Base-by-base conservation (phyloP, 1,139 yeast species). In the Geotrichum cucujoidarum region DNA sequence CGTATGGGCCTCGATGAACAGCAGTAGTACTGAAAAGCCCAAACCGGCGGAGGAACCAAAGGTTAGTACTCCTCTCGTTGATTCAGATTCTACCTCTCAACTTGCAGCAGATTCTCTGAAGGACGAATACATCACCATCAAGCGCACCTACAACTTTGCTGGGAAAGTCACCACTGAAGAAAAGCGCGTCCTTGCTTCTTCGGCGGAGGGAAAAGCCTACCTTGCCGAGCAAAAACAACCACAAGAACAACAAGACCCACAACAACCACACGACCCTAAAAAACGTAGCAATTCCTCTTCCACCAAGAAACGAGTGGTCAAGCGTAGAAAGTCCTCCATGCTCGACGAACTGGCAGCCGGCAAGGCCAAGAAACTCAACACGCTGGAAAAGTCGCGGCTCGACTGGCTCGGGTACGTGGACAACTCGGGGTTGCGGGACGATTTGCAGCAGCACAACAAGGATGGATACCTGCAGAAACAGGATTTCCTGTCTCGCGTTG, bases 331-430 rank as follows among this genome's bases (percentile, higher is more conserved):
- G 54, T 82, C 87, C 1, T 81, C 95, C 5, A 68, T 90, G 42
- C 72, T 89, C 25, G 97, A 88, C 57, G 88, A 80, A 37, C 76
- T 81, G 22, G 77, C 80, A 17, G 70, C 75, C 39, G 65, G 64
- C 22, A 79, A 80, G 40, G 70, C 83, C 7, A 73, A 80, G 50
- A 90, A 89, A 64, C 72, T 94, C 53, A 86, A 95, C 17, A 94
- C 98, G 0, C 71, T 92, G 54, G 97, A 94, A 64, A 92, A 92
- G 65, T 86, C 95, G 1, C 74, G 95, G 53, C 73, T 92, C 50
- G 98, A 92, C 65, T 92, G 98, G 96, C 95, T 95, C 1, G 80
- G 88, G 52, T 90, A 86, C 68, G 97, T 94, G 18, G 97, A 92
- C 66, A 75, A 83, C 57, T 81, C 83, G 55, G 89, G 90, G 52